phyloP scores from a whole-genome alignment of 257 asterid species.

The Ehretia macrophylla region DNA sequence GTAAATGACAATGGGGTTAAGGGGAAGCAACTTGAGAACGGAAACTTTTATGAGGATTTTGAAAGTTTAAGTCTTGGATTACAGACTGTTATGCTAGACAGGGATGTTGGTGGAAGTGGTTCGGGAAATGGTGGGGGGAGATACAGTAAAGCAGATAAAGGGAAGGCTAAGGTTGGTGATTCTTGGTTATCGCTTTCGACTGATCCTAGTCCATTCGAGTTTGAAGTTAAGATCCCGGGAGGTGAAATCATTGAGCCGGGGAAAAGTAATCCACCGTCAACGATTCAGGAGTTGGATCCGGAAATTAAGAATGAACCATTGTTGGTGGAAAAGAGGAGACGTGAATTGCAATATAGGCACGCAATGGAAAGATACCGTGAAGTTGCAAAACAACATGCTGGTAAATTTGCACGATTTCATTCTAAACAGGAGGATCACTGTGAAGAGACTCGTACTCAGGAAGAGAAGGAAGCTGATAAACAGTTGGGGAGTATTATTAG shows the following conservation, averaged over 20 bases:
- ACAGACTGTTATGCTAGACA: constrained; percentile 20
- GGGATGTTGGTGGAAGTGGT: constrained; percentile 30
- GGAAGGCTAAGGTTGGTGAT: constrained; percentile 34
- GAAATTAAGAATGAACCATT: neutral
- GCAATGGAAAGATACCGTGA: constrained; percentile 5
- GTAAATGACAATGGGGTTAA: constrained; percentile 20
- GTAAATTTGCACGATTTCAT: constrained; percentile 49
- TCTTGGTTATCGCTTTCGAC: constrained; percentile 43
- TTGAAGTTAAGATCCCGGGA: constrained; percentile 12
- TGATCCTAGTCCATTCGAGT: constrained; percentile 16
- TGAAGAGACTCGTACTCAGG: constrained; percentile 30
- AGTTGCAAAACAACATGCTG: constrained; percentile 28
- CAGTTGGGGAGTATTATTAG: constrained; percentile 37
- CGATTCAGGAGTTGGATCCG: neutral
- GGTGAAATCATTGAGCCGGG: neutral
- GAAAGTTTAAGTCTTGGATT: constrained; percentile 30
- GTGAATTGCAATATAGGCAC: constrained; percentile 9
- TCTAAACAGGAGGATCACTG: constrained; percentile 14
- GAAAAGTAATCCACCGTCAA: neutral
- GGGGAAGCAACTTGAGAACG: constrained; percentile 24
- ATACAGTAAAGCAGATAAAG: constrained; percentile 48
- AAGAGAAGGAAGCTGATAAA: constrained; percentile 27
- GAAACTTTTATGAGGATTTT: constrained; percentile 4
- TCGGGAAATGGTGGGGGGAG: constrained; percentile 24
- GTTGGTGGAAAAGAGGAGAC: constrained; percentile 1